phyloP scores from a whole-genome alignment of 2,329 filamentous ascomycete species.

The Penicillium nordicum region DNA sequence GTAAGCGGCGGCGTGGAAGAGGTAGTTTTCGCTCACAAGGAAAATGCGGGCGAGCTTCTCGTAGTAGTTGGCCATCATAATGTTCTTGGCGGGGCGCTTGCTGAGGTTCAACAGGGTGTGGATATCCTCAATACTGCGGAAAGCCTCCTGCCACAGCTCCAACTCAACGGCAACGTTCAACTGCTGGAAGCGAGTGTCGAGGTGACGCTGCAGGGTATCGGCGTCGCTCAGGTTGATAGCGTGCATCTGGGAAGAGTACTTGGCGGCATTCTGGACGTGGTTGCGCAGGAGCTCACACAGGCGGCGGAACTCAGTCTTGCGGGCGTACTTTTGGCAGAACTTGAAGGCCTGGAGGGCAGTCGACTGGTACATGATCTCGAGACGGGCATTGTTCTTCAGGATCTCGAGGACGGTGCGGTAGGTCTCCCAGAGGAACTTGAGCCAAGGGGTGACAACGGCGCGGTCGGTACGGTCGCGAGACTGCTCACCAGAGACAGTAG shows the following conservation, averaged over 20 bases:
- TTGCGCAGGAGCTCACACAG: slow-evolving; percentile 97
- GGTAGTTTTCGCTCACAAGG: slow-evolving; percentile 97
- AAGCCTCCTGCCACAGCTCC: slow-evolving; percentile 98
- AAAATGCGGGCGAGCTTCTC: slow-evolving; percentile 99
- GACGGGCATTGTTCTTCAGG: slow-evolving; percentile 95
- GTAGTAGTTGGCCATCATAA: slow-evolving; percentile 99
- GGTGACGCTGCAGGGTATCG: slow-evolving; percentile 92
- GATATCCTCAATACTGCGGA: slow-evolving; percentile 98
- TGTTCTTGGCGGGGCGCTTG: slow-evolving; percentile 96
- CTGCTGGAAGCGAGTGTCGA: slow-evolving; percentile 98
- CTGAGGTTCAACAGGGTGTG: slow-evolving; percentile 95
- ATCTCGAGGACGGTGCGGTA: slow-evolving; percentile 98
- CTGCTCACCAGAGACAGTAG: slow-evolving; percentile 96
- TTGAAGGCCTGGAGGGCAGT: slow-evolving; percentile 98
- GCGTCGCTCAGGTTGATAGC: slow-evolving; percentile 98
- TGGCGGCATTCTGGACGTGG: slow-evolving; percentile 97
- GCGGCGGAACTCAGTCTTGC: slow-evolving; percentile 98
- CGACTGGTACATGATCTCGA: slow-evolving; percentile 97
- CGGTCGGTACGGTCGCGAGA: slow-evolving; percentile 95
- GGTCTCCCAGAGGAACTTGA: slow-evolving; percentile 99
- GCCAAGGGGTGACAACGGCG: slow-evolving; percentile 96
- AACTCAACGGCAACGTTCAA: slow-evolving; percentile 96
- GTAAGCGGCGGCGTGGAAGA: slow-evolving; percentile 98
- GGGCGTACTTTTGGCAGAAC: slow-evolving; percentile 96
- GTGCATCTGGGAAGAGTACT: slow-evolving; percentile 98